Base-by-base conservation (phyloP, 352 stramenopile species). In the Phytophthora pistaciae region DNA sequence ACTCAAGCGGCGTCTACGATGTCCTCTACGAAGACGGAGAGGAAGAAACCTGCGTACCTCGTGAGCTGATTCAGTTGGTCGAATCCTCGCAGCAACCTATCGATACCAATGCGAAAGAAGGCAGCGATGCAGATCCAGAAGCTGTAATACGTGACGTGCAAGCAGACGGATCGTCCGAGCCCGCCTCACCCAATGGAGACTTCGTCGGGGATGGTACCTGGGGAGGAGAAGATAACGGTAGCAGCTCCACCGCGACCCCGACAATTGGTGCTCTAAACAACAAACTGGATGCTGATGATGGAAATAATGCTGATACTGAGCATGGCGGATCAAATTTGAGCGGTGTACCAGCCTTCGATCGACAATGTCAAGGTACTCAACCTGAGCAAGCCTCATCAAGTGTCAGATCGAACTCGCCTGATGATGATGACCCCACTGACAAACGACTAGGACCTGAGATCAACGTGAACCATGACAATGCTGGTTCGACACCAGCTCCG, bases 11-110 rank as follows among this genome's bases (percentile, higher is more conserved):
- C 20, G 33, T 31, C 23, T 79, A 69, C 38, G 74, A 80, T 23
- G 27, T 84, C 1, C 10, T 55, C 1, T 77, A 82, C 36, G 64
- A 78, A 33, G 75, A 82, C 20, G 79, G 74, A 4, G 67, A 78
- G 38, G 44, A 70, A 11, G 74, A 85, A 25, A 61, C 38, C 7
- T 65, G 70, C 21, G 70, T 87, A 1, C 36, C 40, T 44, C 59
- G 56, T 3, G 64, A 76, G 5, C 56, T 73, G 18, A 84, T 84
- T 56, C 66, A 68, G 7, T 42, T 62, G 3, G 18, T 66, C 11
- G 56, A 66, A 9, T 16, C 21, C 4, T 4, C 16, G 53, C n/a
- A 48, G 23, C 23, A 16, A 23, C 20, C 16, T 7, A 21, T 5
- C 16, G 7, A 14, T 18, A 6, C 27, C 5, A 13, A 16, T 16